Base-by-base conservation (phyloP, 2,329 filamentous ascomycete species). In the Penicillium sp. region DNA sequence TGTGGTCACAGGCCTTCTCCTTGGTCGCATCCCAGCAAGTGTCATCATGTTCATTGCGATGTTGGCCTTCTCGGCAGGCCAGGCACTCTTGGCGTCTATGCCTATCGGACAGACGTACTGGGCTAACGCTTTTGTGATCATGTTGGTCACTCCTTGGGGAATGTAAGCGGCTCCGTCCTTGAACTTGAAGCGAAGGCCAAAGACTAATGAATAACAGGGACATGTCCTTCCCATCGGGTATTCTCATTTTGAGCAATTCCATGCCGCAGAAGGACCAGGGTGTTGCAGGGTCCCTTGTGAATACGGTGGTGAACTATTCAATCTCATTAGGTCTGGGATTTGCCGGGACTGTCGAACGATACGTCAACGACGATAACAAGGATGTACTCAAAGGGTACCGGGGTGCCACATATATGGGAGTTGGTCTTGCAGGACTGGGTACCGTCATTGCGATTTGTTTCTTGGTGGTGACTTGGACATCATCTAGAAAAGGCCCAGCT, bases 241-340 rank as follows among this genome's bases (percentile, higher is more conserved):
- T 78, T 0, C 65, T 87, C 8, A 78, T 88, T n/a, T 70, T 89
- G 6, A 82, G 79, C 44, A 79, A 86, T 59, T 71, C 71, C 2
- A 73, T 79, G 51, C 62, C 69, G 0, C 69, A 70, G 22, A 65
- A 77, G 45, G 73, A 79, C 41, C 79, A 82, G 59, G 80, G 80
- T 13, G 70, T 80, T 22, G 77, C 78, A 1, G 78, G 76, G 0
- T 82, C 78, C 25, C 67, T 88, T 3, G 81, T 87, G 27, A 83
- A 79, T 53, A 87, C 85, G 0, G 76, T 85, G 11, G 81, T 88
- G 53, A 88, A 89, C 66, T 89, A 89, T 63, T 81, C 80, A 38
- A 88, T 89, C 33, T 83, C 83, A 0, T 70, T 88, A 1, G 85
- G 83, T 0, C 75, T 90, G 0, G 86, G 86, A 0, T 77, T 89